phyloP scores from a whole-genome alignment of 495 filamentous ascomycete species.

The Pseudotulostoma volvatum region DNA sequence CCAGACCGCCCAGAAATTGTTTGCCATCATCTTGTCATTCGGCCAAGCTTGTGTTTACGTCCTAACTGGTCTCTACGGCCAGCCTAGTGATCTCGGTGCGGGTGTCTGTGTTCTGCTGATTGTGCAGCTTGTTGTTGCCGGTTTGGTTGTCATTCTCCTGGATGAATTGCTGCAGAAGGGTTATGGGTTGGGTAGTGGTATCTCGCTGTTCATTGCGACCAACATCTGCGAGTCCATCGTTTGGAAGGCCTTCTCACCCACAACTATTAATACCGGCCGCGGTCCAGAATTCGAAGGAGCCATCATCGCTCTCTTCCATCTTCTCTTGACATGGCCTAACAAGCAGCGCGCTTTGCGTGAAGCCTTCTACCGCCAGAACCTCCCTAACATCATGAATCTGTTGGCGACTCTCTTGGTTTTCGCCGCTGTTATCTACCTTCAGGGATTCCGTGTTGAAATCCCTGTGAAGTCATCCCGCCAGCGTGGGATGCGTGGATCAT shows the following conservation, averaged over 20 bases:
- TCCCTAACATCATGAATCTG: conserved; percentile 99
- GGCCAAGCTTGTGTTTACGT: conserved; percentile 95
- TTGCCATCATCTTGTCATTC: conserved; percentile 93
- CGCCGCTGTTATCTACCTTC: conserved; percentile 96
- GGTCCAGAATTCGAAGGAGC: conserved; percentile 99
- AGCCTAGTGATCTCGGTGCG: conserved; percentile 86
- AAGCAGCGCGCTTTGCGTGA: conserved; percentile 94
- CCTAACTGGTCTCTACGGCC: conserved; percentile 93
- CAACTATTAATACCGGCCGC: conserved; percentile 97
- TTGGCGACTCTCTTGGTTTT: conserved; percentile 86
- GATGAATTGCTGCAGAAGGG: conserved; percentile 99
- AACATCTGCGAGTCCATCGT: conserved; percentile 99
- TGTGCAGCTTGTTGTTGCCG: conserved; percentile 89
- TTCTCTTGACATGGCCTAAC: conserved; percentile 95
- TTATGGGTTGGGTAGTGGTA: conserved; percentile 94
- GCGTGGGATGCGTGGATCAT: conserved; percentile 83
- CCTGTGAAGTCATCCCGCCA: conserved; percentile 99
- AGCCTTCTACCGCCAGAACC: conserved; percentile 98
- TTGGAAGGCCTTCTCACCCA: conserved; percentile 99
- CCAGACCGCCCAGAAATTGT: conserved; percentile 99
- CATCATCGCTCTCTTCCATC: conserved; percentile 95
- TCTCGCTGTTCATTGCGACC: conserved; percentile 98
- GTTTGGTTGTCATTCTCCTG: conserved; percentile 95
- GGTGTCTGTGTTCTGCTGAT: conserved; percentile 96
- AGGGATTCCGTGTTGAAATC: conserved; percentile 99